Evolutionary conservation across 768 basidiomycete species (phyloP).

Genomic region (Phanerochaete sordida): DNA sequence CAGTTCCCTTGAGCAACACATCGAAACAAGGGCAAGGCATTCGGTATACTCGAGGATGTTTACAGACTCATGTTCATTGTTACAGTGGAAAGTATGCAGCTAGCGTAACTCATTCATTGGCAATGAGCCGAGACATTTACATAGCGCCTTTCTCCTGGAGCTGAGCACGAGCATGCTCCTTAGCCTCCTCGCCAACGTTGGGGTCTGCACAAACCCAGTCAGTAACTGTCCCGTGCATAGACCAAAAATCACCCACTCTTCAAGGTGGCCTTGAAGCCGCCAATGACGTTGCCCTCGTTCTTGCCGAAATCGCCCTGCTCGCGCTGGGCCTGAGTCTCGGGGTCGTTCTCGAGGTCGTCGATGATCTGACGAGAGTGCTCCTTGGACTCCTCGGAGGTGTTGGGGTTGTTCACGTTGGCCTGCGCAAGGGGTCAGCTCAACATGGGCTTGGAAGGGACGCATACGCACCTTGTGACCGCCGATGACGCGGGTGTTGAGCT

Average conservation of each 20-base stretch:
- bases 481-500: slow-evolving; percentile 16
- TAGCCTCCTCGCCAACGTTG: slow-evolving; percentile 28
- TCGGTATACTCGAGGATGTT: no score
- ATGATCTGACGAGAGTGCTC: slow-evolving; percentile 19
- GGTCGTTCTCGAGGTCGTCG: slow-evolving; percentile 10
- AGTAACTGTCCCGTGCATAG: neutral
- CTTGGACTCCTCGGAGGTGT: slow-evolving; percentile 21
- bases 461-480: slow-evolving; percentile 23
- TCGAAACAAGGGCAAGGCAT: no score
- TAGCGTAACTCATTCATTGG: neutral
- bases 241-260: neutral
- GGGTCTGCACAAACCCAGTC: slow-evolving; percentile 18
- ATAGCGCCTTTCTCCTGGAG: slow-evolving; percentile 16
- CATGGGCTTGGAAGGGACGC: neutral
- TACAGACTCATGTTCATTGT: no score
- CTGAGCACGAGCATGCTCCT: slow-evolving; percentile 26
- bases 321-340: neutral
- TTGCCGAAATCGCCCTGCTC: neutral
- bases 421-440: neutral
- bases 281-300: slow-evolving; percentile 6
- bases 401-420: slow-evolving; percentile 24
- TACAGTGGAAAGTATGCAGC: neutral
- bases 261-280: slow-evolving; percentile 14
- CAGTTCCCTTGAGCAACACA: no score
- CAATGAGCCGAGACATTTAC: neutral